These are phyloP conservation scores for Cutaneotrichosporon mucoides DNA, from an alignment of 1,284 basidiomycete species.

Conservation along the genomic window DNA sequence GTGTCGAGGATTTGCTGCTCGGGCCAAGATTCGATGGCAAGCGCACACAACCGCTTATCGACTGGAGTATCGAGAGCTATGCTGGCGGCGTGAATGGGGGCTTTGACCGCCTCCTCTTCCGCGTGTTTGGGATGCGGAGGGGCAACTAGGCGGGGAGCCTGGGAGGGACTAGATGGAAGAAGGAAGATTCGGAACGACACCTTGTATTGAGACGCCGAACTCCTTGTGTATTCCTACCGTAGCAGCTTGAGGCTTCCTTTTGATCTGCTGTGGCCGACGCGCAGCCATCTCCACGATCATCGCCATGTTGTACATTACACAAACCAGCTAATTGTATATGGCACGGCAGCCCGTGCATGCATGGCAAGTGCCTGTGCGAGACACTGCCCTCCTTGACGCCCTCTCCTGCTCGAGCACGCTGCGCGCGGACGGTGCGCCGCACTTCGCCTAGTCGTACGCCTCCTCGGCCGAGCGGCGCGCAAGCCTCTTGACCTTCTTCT, in stretches of 20 bases:
- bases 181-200: no score
- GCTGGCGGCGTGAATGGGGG: neutral
- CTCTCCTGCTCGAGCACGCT: no score
- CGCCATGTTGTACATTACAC: conserved; percentile 6
- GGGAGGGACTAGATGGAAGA: no score
- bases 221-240: no score
- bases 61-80: conserved; percentile 29
- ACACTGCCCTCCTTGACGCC: neutral
- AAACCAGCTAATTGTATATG: neutral
- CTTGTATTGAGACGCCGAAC: no score
- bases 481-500: conserved; percentile 86
- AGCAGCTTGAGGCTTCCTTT: no score
- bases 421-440: no score
- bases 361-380: neutral
- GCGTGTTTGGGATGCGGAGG: conserved; percentile 13
- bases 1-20: conserved; percentile 24
- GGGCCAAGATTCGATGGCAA: conserved; percentile 28
- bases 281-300: neutral
- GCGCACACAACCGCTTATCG: conserved; percentile 23
- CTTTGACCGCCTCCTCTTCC: conserved; percentile 8
- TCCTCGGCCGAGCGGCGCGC: conserved; percentile 82
- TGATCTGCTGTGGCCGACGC: no score
- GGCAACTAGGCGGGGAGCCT: neutral
- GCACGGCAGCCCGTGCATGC: conserved; percentile 10
- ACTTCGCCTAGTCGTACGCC: conserved; percentile 59